Conservation (phyloP, 2,329 filamentous ascomycete species). For the Cylindrodendrum hubeiense region DNA sequence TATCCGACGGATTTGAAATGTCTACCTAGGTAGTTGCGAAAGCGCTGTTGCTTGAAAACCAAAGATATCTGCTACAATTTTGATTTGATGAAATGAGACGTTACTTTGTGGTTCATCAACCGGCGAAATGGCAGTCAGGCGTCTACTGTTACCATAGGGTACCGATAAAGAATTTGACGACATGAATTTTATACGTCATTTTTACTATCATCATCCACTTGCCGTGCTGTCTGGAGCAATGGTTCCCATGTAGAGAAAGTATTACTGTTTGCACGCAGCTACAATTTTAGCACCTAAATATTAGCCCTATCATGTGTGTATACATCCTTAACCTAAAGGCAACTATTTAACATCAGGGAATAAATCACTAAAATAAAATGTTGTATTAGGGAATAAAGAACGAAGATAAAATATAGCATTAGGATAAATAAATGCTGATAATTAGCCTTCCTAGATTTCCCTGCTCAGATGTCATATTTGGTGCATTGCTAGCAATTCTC, state of each 20-base stretch:
- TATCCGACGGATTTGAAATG: conserved; percentile 23
- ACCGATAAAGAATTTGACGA: not conserved
- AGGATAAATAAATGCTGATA: too few species aligned
- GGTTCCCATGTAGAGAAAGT: not conserved
- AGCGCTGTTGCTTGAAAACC: conserved; percentile 17
- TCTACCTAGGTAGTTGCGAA: conserved; percentile 27
- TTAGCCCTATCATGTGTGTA: too few species aligned
- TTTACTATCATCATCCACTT: not conserved
- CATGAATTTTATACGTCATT: not conserved
- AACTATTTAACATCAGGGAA: too few species aligned
- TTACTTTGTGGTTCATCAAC: not conserved
- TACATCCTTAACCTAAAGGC: too few species aligned
- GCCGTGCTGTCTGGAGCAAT: not conserved
- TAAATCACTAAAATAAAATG: too few species aligned
- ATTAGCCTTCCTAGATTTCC: too few species aligned
- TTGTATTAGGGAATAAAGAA: too few species aligned
- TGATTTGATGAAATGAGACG: not conserved
- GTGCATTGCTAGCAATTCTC: too few species aligned
- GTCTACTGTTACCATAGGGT: not conserved
- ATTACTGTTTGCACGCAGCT: too few species aligned
- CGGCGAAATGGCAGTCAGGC: not conserved
- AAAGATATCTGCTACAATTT: conserved; percentile 18
- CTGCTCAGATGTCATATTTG: too few species aligned
- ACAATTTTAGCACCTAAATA: too few species aligned
- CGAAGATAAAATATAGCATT: too few species aligned